Conservation (phyloP, 2,329 filamentous ascomycete genomes). For the Colletotrichum sp. region DNA sequence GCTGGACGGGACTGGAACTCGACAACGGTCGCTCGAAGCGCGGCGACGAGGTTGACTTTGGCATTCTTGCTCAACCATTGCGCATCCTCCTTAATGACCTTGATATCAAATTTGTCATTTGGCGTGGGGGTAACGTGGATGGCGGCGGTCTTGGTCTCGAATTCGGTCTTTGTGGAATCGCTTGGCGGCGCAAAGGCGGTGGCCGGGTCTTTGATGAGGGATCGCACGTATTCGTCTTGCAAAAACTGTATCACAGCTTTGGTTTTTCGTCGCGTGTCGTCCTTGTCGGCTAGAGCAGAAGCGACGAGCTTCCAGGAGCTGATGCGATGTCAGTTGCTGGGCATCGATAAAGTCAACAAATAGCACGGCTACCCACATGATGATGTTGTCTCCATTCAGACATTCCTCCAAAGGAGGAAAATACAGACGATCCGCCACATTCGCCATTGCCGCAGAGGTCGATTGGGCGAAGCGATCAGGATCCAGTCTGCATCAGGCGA, state of each 20-base stretch:
- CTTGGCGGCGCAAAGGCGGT: conserved; percentile 70
- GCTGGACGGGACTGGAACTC: conserved; percentile 85
- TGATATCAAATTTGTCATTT: conserved; percentile 73
- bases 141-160: conserved; percentile 84
- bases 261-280: conserved; percentile 58
- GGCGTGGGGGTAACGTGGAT: conserved; percentile 79
- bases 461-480: conserved; percentile 19
- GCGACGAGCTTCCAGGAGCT: conserved; percentile 69
- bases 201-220: conserved; percentile 72
- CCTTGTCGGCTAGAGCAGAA: conserved; percentile 60
- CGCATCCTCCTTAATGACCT: conserved; percentile 83
- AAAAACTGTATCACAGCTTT: conserved; percentile 71
- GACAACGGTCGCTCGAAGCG: conserved; percentile 78
- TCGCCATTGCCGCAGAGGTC: conserved; percentile 68
- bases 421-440: conserved; percentile 72
- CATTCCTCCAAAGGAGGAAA: conserved; percentile 87
- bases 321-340: conserved; percentile 6
- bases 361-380: conserved; percentile 70
- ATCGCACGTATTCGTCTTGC: conserved; percentile 69
- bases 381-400: conserved; percentile 77
- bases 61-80: conserved; percentile 83
- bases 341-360: background rate
- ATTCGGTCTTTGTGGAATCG: conserved; percentile 69
- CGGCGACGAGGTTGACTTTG: conserved; percentile 79
- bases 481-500: conserved; percentile 22